Conservation (phyloP, 257 asterid species). For the Linderniella brevidens region DNA sequence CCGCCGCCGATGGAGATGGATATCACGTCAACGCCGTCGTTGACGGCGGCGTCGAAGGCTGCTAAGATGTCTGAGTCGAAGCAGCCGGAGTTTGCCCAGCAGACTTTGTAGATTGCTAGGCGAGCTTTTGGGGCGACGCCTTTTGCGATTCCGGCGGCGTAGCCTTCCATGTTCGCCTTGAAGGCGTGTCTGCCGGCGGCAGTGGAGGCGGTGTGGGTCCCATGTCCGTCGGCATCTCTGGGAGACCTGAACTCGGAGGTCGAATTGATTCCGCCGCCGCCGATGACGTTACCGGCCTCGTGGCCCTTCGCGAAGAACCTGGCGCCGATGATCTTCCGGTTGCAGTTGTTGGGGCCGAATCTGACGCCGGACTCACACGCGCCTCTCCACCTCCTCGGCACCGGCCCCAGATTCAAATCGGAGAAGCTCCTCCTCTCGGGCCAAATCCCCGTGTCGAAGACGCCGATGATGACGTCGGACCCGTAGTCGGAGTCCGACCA, state of each 20-base stretch:
- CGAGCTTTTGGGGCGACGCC: slow-evolving; percentile 98
- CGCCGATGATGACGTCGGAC: slow-evolving; percentile 67
- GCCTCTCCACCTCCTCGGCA: slow-evolving; percentile 74
- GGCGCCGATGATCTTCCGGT: slow-evolving; percentile 72
- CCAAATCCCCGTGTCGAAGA: slow-evolving; percentile 92
- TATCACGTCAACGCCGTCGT: slow-evolving; percentile 88
- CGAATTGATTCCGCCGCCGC: slow-evolving; percentile 73
- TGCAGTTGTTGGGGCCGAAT: slow-evolving; percentile 39
- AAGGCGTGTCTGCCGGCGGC: slow-evolving; percentile 92
- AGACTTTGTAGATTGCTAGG: slow-evolving; percentile 76
- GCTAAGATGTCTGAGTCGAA: slow-evolving; percentile 92
- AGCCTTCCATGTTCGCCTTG: slow-evolving; percentile 73
- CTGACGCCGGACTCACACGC: slow-evolving; percentile 41
- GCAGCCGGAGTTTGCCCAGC: slow-evolving; percentile 91
- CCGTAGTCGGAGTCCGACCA: slow-evolving; percentile 97
- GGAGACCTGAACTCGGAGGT: slow-evolving; percentile 71
- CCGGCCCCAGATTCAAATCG: slow-evolving; percentile 78
- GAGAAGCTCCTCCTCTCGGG: slow-evolving; percentile 90
- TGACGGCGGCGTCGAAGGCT: slow-evolving; percentile 82
- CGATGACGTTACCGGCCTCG: slow-evolving; percentile 57
- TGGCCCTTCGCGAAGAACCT: slow-evolving; percentile 77
- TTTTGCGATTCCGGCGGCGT: slow-evolving; percentile 84
- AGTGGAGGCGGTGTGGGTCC: slow-evolving; percentile 94
- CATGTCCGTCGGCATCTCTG: slow-evolving; percentile 95
- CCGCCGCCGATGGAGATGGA: slow-evolving; percentile 95